Conservation (phyloP, 306 rosid genomes). For the Urtica urens region DNA sequence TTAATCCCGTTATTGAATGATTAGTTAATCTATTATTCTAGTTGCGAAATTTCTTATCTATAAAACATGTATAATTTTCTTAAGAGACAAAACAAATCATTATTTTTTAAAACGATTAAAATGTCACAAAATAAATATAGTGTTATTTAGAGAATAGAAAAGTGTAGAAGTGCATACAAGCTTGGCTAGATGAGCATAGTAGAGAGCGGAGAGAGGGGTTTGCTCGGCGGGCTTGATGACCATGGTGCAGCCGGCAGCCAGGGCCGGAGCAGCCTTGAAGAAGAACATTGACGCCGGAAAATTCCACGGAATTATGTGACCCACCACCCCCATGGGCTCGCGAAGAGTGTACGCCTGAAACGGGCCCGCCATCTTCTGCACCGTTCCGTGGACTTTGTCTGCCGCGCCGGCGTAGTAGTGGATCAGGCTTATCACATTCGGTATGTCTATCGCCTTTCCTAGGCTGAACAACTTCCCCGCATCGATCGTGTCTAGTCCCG, state of each 20-base stretch:
- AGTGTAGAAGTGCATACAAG: slow-evolving; percentile 25
- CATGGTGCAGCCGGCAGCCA: slow-evolving; percentile 91
- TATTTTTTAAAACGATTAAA: no score
- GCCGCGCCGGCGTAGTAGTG: slow-evolving; percentile 96
- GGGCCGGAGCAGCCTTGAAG: slow-evolving; percentile 48
- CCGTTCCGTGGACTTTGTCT: slow-evolving; percentile 76
- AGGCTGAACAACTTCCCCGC: slow-evolving; percentile 40
- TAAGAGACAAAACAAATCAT: no score
- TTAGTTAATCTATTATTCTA: no score
- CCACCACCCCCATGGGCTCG: slow-evolving; percentile 80
- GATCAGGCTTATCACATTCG: slow-evolving; percentile 24
- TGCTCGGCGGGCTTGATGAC: slow-evolving; percentile 84
- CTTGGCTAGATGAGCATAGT: slow-evolving; percentile 67
- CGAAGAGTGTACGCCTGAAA: slow-evolving; percentile 56
- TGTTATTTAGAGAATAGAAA: no score
- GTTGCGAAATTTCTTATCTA: no score
- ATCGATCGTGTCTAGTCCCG: slow-evolving; percentile 53
- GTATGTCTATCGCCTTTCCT: slow-evolving; percentile 40
- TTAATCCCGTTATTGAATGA: no score
- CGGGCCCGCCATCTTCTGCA: slow-evolving; percentile 34
- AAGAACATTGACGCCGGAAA: slow-evolving; percentile 48
- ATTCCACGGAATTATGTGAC: slow-evolving; percentile 84
- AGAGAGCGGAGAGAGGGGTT: slow-evolving; percentile 77
- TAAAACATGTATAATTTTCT: no score
- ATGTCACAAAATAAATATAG: no score